Conservation (phyloP, 2,329 filamentous ascomycete genomes). For the Phoma herbarum region DNA sequence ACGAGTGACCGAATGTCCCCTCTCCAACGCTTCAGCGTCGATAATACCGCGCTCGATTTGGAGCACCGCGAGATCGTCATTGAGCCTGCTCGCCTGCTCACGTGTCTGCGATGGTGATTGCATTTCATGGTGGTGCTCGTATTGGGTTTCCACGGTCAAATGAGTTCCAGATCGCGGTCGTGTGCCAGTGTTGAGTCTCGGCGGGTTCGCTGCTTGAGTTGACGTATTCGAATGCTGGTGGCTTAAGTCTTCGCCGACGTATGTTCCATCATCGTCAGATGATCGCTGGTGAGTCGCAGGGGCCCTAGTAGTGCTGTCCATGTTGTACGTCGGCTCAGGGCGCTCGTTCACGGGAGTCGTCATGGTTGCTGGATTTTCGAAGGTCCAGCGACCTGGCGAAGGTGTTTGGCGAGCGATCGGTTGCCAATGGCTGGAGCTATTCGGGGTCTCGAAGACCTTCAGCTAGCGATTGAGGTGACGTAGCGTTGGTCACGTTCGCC, state of each 20-base stretch:
- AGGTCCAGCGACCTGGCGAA: slow-evolving; percentile 16
- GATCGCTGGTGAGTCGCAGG: slow-evolving; percentile 39
- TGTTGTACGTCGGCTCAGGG: slow-evolving; percentile 49
- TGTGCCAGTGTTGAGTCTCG: slow-evolving; percentile 17
- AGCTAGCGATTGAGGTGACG: slow-evolving; percentile 17
- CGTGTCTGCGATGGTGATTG: slow-evolving; percentile 65
- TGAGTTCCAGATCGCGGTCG: slow-evolving; percentile 52
- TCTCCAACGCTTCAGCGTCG: slow-evolving; percentile 50
- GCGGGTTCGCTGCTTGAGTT: slow-evolving; percentile 14
- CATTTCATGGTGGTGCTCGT: slow-evolving; percentile 41
- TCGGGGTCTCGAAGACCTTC: background rate
- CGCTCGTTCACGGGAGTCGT: slow-evolving; percentile 47
- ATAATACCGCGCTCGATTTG: slow-evolving; percentile 70
- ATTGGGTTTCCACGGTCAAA: slow-evolving; percentile 59
- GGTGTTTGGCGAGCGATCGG: background rate
- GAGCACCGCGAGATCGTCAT: slow-evolving; percentile 72
- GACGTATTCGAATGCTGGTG: slow-evolving; percentile 38
- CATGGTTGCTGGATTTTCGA: slow-evolving; percentile 37
- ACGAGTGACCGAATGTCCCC: slow-evolving; percentile 47
- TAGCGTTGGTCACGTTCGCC: slow-evolving; percentile 9
- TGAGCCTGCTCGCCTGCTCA: slow-evolving; percentile 67
- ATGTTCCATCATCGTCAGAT: slow-evolving; percentile 52
- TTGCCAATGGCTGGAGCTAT: slow-evolving; percentile 1
- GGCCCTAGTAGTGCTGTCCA: slow-evolving; percentile 37
- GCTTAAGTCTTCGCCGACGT: slow-evolving; percentile 48